Base-by-base conservation (phyloP, 108 stramenopile genomes). In the Cyclotella atomus region DNA sequence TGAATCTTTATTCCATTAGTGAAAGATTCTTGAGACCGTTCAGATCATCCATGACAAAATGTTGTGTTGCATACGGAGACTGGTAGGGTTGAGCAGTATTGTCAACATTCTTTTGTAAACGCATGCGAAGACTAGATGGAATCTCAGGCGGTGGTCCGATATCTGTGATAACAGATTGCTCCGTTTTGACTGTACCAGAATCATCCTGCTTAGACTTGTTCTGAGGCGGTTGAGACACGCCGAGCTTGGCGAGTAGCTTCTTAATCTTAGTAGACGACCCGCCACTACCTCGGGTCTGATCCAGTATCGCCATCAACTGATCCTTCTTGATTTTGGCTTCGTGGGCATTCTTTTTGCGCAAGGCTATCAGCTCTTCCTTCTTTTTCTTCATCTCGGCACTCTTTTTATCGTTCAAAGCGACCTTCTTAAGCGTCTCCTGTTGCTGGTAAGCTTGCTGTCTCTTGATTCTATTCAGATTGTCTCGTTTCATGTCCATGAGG, bases 241-340 rank as follows among this genome's bases (percentile, higher is more conserved):
- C n/a, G 16, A 49, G n/a, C 47, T 49, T 49, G 4, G 4, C 4
- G n/a, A 49, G 10, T 49, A 49, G 47, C 47, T 49, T 49, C n/a
- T 49, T 49, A n/a, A 49, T 49, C 47, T 49, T 49, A 4, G 54
- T 28, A 19, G 59, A 62, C 1, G 62, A 63, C 0, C 71, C 61
- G 8, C 67, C 54, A 30, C 61, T 59, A 19, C 46, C 20, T 34
- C 50, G 69, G 0, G 68, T 62, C 28, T 68, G 49, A 1, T 77
- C 76, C 20, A 77, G 30, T 21, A 64, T 52, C 5, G 61, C 35
- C 29, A 61, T 45, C 4, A 69, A 45, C 46, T 45, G 25, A 70
- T 77, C 75, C 28, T 68, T 76, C 28, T 76, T 52, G 3, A 76
- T 46, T 16, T 68, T 76, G 10, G 75, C 66, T 24, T 76, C 60